These are phyloP conservation scores for Claviceps monticola DNA, from an alignment of 2,329 filamentous ascomycete genomes.

Conservation along the genomic window DNA sequence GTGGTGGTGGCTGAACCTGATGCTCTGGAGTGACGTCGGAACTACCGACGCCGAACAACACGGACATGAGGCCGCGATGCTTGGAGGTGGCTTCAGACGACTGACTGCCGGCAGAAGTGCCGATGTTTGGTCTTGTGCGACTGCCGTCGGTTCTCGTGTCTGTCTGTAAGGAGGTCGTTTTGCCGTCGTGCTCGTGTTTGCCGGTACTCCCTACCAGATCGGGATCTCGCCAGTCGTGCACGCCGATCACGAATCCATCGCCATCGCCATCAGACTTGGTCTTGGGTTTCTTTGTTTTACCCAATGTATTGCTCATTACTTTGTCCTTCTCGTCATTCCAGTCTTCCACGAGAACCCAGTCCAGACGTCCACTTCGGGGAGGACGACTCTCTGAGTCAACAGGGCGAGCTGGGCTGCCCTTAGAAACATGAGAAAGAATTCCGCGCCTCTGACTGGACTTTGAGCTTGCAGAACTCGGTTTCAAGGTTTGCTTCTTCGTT, in stretches of 20 bases:
- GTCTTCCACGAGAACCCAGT: constrained; percentile 58
- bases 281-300: constrained; percentile 12
- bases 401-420: constrained; percentile 15
- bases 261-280: constrained; percentile 19
- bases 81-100: constrained; percentile 21
- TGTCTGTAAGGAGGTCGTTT: background rate
- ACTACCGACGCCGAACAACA: constrained; percentile 34
- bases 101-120: background rate
- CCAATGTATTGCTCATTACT: constrained; percentile 25
- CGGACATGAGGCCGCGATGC: constrained; percentile 30
- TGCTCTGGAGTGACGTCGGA: constrained; percentile 10
- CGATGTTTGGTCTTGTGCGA: background rate
- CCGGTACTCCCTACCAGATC: constrained; percentile 26
- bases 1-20: constrained; percentile 11
- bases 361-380: constrained; percentile 58
- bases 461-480: constrained; percentile 10
- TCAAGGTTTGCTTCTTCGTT: constrained; percentile 10
- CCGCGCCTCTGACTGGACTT: background rate
- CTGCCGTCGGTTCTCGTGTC: background rate
- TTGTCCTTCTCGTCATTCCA: constrained; percentile 44
- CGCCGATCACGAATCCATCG: constrained; percentile 55
- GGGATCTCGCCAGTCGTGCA: constrained; percentile 76
- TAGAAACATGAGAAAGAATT: background rate
- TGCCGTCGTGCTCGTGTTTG: constrained; percentile 4
- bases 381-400: constrained; percentile 44